These are phyloP conservation scores for Ceratocystis harringtonii DNA, from an alignment of 2,329 filamentous ascomycete species.

Conservation along the genomic window DNA sequence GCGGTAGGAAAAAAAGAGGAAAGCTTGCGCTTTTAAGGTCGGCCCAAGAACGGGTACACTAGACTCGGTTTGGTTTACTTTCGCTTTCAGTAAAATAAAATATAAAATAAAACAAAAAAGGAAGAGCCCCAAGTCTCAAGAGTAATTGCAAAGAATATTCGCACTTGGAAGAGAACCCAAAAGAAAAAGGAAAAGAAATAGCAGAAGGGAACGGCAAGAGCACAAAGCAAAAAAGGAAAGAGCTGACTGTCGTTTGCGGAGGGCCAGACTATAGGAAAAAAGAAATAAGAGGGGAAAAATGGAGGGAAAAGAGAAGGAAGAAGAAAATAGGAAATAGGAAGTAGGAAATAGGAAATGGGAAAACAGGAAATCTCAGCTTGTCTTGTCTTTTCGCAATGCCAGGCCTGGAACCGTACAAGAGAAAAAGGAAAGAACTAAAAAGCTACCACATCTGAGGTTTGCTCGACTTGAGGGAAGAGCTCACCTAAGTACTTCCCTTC, in stretches of 20 bases:
- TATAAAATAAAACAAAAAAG: not conserved
- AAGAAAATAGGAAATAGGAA: not conserved
- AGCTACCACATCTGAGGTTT: not conserved
- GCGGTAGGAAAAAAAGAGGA: not conserved
- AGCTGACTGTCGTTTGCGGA: not conserved
- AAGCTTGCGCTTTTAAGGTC: not conserved
- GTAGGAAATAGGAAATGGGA: not conserved
- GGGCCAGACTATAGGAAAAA: not conserved
- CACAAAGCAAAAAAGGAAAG: not conserved
- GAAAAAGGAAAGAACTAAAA: not conserved
- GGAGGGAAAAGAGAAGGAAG: not conserved
- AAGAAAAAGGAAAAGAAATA: not conserved
- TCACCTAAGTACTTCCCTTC: not conserved
- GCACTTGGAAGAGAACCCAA: not conserved
- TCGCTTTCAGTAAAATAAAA: not conserved
- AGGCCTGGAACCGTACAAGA: not conserved
- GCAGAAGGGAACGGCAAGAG: not conserved
- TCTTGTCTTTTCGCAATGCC: not conserved
- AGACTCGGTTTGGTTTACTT: not conserved
- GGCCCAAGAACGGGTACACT: not conserved
- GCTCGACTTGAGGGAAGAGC: not conserved
- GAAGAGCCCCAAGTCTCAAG: not conserved
- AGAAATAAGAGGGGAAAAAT: not conserved
- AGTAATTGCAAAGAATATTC: not conserved
- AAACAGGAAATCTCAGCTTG: not conserved